Percentiles rank a stretch among this genome's conserved stretches.
Conservation (phyloP, 768 basidiomycete genomes). For the Chalciporus piperatus region DNA sequence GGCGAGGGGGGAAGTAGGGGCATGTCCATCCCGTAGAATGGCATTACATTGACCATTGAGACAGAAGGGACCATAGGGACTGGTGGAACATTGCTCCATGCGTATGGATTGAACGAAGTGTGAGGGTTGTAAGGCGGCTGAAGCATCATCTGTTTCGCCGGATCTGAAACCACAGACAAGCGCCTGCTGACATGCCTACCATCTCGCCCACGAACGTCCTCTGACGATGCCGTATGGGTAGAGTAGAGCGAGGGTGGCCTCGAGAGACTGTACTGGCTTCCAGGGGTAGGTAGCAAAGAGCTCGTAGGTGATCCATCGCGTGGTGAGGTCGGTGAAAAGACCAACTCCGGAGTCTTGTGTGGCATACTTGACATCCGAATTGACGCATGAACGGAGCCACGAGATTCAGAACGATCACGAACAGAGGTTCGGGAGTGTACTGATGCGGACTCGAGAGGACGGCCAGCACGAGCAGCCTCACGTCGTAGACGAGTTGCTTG, state of each 20-base stretch:
- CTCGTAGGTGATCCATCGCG: slow-evolving; percentile 50
- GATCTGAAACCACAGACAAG: slow-evolving; percentile 38
- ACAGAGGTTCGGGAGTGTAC: slow-evolving; percentile 20
- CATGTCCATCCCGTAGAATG: slow-evolving; percentile 54
- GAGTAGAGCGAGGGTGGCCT: slow-evolving; percentile 59
- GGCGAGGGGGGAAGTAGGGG: slow-evolving; percentile 70
- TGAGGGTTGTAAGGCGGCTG: slow-evolving; percentile 28
- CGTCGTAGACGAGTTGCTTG: slow-evolving; percentile 58
- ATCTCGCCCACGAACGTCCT: slow-evolving; percentile 47
- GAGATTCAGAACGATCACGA: slow-evolving; percentile 38
- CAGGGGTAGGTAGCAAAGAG: slow-evolving; percentile 41
- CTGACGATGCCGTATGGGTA: slow-evolving; percentile 52
- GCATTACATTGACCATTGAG: slow-evolving; percentile 35
- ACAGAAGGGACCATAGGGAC: slow-evolving; percentile 29
- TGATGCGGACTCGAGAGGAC: slow-evolving; percentile 23
- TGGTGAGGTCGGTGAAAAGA: slow-evolving; percentile 32
- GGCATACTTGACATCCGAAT: slow-evolving; percentile 28
- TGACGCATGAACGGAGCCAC: slow-evolving; percentile 33
- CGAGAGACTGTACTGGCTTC: slow-evolving; percentile 39
- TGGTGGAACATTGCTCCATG: slow-evolving; percentile 19
- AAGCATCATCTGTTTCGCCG: slow-evolving; percentile 28
- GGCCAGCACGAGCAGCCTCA: slow-evolving; percentile 53
- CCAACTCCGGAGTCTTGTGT: slow-evolving; percentile 48
- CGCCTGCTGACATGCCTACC: slow-evolving; percentile 38
- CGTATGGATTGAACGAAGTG: slow-evolving; percentile 26